These are phyloP conservation scores for Boletus coccyginus DNA, from an alignment of 768 basidiomycete genomes.

Conservation along the genomic window DNA sequence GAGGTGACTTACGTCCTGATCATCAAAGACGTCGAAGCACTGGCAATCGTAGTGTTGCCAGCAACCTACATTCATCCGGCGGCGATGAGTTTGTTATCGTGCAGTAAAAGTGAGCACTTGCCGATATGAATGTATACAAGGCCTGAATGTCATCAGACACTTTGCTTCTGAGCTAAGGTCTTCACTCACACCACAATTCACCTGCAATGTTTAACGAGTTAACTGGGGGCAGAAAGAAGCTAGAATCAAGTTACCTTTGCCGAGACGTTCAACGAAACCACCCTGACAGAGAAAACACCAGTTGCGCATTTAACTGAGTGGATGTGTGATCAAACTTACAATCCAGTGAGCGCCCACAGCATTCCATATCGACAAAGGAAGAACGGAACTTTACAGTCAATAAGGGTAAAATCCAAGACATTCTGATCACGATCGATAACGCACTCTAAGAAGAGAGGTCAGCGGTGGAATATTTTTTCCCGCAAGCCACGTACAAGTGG, in stretches of 20 bases:
- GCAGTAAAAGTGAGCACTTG: constrained; percentile 23
- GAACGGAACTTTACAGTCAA: constrained; percentile 47
- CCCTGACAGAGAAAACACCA: constrained; percentile 35
- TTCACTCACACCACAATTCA: constrained; percentile 55
- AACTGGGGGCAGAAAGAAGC: not conserved
- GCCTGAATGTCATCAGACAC: constrained; percentile 37
- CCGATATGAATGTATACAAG: constrained; percentile 68
- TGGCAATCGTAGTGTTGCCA: constrained; percentile 27
- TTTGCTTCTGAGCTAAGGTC: not conserved
- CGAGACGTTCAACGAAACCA: constrained; percentile 54
- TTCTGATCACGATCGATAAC: constrained; percentile 1
- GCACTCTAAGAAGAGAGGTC: constrained; percentile 14
- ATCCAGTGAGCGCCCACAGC: constrained; percentile 59
- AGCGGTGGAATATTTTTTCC: not conserved
- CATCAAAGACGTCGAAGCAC: constrained; percentile 56
- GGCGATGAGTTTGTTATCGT: not conserved
- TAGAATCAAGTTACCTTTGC: constrained; percentile 21
- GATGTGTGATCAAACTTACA: constrained; percentile 38
- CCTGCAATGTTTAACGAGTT: constrained; percentile 28
- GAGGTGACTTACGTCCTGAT: constrained; percentile 51
- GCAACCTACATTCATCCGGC: constrained; percentile 16
- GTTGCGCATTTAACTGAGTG: not conserved
- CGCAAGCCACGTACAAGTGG: constrained; percentile 52
- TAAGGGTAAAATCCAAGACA: constrained; percentile 1
- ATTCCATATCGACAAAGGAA: constrained; percentile 73